phyloP scores from a whole-genome alignment of 129 eudicot species.

The Chrysanthemum seticuspe region DNA sequence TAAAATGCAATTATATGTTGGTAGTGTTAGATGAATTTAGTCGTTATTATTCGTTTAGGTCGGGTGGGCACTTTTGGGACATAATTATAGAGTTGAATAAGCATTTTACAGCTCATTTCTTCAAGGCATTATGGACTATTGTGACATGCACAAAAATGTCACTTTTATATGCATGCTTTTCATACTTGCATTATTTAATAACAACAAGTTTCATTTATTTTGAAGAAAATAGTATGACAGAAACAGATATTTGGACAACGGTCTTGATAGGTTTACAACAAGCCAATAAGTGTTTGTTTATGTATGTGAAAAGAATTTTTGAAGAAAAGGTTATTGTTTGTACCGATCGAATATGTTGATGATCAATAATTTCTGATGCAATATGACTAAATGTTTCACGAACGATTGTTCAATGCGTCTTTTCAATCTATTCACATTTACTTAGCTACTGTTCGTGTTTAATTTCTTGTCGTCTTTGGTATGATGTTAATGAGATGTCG shows the following conservation, averaged over 20 bases:
- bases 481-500: neutral
- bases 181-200: constrained; percentile 15
- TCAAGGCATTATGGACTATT: constrained; percentile 26
- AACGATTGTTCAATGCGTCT: neutral
- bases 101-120: constrained; percentile 39
- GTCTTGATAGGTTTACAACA: neutral
- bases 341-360: neutral
- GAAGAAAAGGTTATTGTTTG: neutral
- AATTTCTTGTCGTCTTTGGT: neutral
- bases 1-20: neutral
- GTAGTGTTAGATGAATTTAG: constrained; percentile 2
- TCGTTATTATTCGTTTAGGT: constrained; percentile 24
- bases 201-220: neutral
- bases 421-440: neutral
- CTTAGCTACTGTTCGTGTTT: neutral
- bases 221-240: neutral
- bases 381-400: neutral
- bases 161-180: constrained; percentile 18
- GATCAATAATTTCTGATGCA: neutral
- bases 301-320: neutral
- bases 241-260: constrained; percentile 21
- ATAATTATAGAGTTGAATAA: constrained; percentile 31
- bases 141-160: constrained; percentile 27
- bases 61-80: constrained; percentile 30
- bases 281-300: no score